These are phyloP conservation scores for Hypoxylon sp. DNA, from an alignment of 2,329 filamentous ascomycete genomes.

Conservation along the genomic window DNA sequence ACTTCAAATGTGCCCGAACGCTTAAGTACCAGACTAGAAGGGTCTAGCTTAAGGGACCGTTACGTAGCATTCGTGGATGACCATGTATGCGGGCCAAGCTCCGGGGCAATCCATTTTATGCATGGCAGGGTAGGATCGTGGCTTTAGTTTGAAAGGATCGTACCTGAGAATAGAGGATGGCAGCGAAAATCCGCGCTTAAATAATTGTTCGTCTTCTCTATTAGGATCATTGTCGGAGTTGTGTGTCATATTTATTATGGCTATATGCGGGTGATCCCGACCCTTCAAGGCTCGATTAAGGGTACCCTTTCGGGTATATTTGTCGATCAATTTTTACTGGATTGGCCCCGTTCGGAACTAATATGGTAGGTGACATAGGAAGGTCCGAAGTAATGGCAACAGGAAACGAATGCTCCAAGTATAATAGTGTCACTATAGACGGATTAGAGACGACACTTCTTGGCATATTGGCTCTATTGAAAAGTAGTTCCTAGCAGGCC, in stretches of 20 bases:
- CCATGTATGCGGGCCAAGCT: conserved; percentile 9
- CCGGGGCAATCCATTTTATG: conserved; percentile 7
- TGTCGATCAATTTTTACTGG: neutral
- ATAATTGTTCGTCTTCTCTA: neutral
- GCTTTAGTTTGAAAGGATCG: conserved; percentile 4
- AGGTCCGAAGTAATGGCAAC: neutral
- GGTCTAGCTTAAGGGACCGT: neutral
- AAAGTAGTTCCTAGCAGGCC: neutral
- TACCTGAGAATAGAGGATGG: neutral
- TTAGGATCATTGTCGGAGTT: conserved; percentile 11
- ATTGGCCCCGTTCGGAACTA: neutral
- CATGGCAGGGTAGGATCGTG: conserved; percentile 16
- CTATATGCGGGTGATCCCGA: conserved; percentile 27
- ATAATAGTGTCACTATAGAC: neutral
- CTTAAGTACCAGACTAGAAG: conserved; percentile 8
- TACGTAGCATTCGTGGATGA: conserved; percentile 12
- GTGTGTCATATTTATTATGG: conserved; percentile 28
- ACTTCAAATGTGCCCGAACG: neutral
- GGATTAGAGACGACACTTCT: neutral
- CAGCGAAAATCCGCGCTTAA: conserved; percentile 7
- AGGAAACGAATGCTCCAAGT: neutral
- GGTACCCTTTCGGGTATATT: neutral
- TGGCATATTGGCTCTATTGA: neutral
- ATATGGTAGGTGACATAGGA: neutral
- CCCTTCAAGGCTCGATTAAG: conserved; percentile 14